A percentile compares a stretch with the other conserved stretches of the same genome.
Evolutionary conservation across 2,329 filamentous ascomycete genomes (phyloP).

Genomic region (Calonectria montana): DNA sequence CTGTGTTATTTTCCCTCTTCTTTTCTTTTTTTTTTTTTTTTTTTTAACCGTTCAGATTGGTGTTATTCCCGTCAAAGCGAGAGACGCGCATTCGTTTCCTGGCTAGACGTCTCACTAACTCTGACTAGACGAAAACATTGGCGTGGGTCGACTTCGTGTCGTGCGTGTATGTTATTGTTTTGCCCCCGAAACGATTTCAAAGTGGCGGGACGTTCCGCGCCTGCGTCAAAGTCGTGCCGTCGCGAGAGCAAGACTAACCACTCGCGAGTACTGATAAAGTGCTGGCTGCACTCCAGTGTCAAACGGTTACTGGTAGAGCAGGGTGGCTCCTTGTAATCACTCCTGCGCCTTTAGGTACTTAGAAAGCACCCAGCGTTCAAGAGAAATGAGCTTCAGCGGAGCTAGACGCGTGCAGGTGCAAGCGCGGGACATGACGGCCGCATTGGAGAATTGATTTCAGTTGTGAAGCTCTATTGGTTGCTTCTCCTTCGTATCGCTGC

Average conservation of each 20-base stretch:
- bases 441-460: not conserved
- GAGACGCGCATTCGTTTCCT: not conserved
- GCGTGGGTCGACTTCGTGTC: not conserved
- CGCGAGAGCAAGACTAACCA: not conserved
- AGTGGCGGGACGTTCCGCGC: slow-evolving; percentile 39
- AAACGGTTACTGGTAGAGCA: not conserved
- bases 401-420: slow-evolving; percentile 21
- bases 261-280: not conserved
- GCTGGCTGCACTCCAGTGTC: not conserved
- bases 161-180: slow-evolving; percentile 23
- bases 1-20: not conserved
- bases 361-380: not conserved
- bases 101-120: not conserved
- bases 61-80: not conserved
- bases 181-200: slow-evolving; percentile 21
- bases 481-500: slow-evolving; percentile 5
- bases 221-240: slow-evolving; percentile 20
- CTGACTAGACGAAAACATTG: not conserved
- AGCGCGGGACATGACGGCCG: slow-evolving; percentile 17
- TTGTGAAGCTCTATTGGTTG: slow-evolving; percentile 28
- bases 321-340: slow-evolving; percentile 8
- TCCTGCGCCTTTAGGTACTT: not conserved
- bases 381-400: not conserved
- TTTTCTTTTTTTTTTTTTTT: not conserved
- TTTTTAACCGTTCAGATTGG: not conserved